Base-by-base conservation (phyloP, 345 rosid genomes). In the Salix brachista region DNA sequence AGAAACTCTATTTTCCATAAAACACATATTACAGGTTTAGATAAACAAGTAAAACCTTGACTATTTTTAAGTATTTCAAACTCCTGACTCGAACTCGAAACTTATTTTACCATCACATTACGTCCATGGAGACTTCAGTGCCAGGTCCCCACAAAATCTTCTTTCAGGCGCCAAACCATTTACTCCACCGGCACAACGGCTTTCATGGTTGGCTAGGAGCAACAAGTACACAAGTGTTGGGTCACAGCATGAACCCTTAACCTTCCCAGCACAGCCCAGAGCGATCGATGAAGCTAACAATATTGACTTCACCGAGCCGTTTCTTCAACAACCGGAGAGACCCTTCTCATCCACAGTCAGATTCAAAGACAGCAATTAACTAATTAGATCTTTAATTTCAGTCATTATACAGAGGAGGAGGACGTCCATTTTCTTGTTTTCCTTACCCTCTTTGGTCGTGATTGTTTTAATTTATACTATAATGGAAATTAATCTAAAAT, bases 261-360 rank as follows among this genome's bases (percentile, higher is more conserved):
- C 52, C 18, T 46, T 4, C 7, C 30, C 8, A 5, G 6, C 69
- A 6, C 71, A 19, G 41, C 65, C 5, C 19, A 58, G 3, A 44
- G 25, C 12, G 65, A 13, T 12, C 44, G 67, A 62, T 30, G 48
- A 60, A 48, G 44, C 73, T 48, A 14, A 4, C 6, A 6, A 12
- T 5, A 21, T 26, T 17, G 74, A 62, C 36, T 26, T 34, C 80
- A 84, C 84, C 39, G 69, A 37, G 78, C 82, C 86, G 19, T 78
- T 75, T 34, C 75, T 80, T 62, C 44, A 72, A 32, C 64, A 68
- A 67, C 21, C 78, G 50, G 80, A 84, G 39, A 77, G 65, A 34
- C 77, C 78, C 26, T 28, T 70, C 66, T 37, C 76, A 13, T 23
- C 10, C 19, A 48, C 12, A 1, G 25, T 3, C 26, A 58, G 12